A percentile compares a stretch with the other conserved stretches of the same genome.
Evolutionary conservation across 331 rosid genomes (phyloP).

Genomic region (Saraca asoca): DNA sequence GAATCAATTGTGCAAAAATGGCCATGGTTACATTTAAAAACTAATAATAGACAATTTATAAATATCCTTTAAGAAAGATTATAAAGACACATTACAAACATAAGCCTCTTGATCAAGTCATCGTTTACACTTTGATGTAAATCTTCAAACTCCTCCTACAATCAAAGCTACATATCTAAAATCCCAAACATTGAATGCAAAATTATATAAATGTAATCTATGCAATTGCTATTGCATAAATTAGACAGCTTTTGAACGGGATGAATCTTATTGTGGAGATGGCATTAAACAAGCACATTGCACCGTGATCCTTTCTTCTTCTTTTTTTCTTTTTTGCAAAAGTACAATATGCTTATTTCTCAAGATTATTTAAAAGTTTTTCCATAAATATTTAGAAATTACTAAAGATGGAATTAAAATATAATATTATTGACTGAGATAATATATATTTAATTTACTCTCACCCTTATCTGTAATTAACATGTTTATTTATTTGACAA

Average conservation of each 20-base stretch:
- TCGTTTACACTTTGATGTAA: slow-evolving; percentile 60
- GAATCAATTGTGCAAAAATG: background rate
- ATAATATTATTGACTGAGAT: background rate
- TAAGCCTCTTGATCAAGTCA: slow-evolving; percentile 57
- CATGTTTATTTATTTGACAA: too few species aligned
- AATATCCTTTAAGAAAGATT: background rate
- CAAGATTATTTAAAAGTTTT: slow-evolving; percentile 12
- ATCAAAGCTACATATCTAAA: slow-evolving; percentile 31
- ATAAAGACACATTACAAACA: slow-evolving; percentile 53
- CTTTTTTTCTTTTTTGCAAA: too few species aligned
- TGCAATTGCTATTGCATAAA: background rate
- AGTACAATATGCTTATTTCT: background rate
- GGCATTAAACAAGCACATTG: slow-evolving; percentile 1
- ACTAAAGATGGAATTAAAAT: background rate
- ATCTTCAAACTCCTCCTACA: slow-evolving; percentile 78
- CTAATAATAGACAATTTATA: slow-evolving; percentile 8
- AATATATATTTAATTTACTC: too few species aligned
- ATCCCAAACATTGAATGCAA: slow-evolving; percentile 30
- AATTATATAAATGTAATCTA: slow-evolving; percentile 17
- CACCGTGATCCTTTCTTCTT: too few species aligned
- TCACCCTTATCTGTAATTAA: too few species aligned
- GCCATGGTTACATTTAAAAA: slow-evolving; percentile 18
- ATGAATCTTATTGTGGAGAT: slow-evolving; percentile 19
- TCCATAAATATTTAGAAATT: slow-evolving; percentile 1
- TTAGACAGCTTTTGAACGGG: slow-evolving; percentile 16